Conservation (phyloP, 768 basidiomycete genomes). For the Pulveroboletus sp. region DNA sequence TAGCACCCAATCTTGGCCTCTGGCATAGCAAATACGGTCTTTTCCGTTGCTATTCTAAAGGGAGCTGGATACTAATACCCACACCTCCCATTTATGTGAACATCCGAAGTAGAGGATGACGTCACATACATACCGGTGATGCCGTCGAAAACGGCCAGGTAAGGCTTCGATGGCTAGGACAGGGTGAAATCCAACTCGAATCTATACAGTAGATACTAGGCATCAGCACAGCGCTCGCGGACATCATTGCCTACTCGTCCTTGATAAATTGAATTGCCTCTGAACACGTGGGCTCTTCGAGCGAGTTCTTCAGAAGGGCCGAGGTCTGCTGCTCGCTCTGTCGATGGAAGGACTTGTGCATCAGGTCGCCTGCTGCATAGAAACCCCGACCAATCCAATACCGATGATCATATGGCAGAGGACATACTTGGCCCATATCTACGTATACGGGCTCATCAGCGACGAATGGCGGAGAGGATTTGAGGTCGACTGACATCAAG, state of each 20-base stretch:
- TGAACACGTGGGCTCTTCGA: conserved; percentile 45
- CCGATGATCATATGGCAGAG: conserved; percentile 71
- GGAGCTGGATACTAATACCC: conserved; percentile 81
- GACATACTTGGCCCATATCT: conserved; percentile 75
- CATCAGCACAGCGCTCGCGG: conserved; percentile 2
- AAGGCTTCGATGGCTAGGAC: conserved; percentile 75
- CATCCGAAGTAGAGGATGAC: neutral
- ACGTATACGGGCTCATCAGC: conserved; percentile 2
- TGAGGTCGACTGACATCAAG: conserved; percentile 56
- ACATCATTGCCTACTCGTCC: conserved; percentile 59
- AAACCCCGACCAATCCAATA: conserved; percentile 73
- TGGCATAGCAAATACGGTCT: conserved; percentile 91
- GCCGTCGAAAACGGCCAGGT: conserved; percentile 87
- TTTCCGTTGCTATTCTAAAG: conserved; percentile 91
- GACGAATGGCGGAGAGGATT: neutral
- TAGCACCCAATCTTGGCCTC: conserved; percentile 89
- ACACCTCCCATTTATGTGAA: conserved; percentile 80
- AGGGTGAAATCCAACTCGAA: conserved; percentile 77
- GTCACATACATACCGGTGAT: conserved; percentile 63
- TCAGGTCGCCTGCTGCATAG: conserved; percentile 94
- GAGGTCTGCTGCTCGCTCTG: conserved; percentile 2
- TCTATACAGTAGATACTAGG: conserved; percentile 35
- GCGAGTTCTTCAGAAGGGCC: conserved; percentile 57
- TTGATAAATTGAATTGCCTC: conserved; percentile 85
- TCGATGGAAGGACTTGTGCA: conserved; percentile 47